Percentiles rank a stretch among this genome's conserved stretches.
Conservation (phyloP, 345 rosid genomes). For the Syzygium aqueum region DNA sequence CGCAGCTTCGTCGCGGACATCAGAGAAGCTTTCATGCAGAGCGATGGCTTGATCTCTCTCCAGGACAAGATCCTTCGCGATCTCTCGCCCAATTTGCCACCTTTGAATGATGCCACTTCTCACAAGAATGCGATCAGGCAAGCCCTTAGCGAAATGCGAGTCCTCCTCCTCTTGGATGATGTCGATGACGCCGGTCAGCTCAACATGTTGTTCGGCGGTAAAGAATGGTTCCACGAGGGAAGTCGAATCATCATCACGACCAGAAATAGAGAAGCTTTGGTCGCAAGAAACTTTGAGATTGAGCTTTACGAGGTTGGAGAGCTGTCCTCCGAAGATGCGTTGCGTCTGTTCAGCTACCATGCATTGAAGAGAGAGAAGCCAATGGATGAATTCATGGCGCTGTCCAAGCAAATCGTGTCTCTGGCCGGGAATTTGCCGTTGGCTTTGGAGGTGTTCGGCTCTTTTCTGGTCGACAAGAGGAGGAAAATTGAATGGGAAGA, state of each 20-base stretch:
- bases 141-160: conserved; percentile 7
- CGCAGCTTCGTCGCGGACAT: conserved; percentile 21
- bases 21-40: conserved; percentile 16
- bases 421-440: conserved; percentile 49
- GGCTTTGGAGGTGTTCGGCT: conserved; percentile 67
- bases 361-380: conserved; percentile 52
- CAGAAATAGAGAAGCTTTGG: conserved; percentile 29
- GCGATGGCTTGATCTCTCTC: conserved; percentile 20
- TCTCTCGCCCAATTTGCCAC: not conserved
- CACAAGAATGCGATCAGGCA: conserved; percentile 15
- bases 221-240: conserved; percentile 35
- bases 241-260: conserved; percentile 58
- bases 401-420: conserved; percentile 39
- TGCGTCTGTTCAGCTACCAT: conserved; percentile 47
- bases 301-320: conserved; percentile 34
- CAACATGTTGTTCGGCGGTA: conserved; percentile 19
- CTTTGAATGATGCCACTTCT: conserved; percentile 1
- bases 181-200: conserved; percentile 32
- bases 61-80: conserved; percentile 21
- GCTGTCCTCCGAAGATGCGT: conserved; percentile 20
- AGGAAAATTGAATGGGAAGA: conserved; percentile 38
- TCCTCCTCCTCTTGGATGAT: conserved; percentile 51
- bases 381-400: conserved; percentile 5
- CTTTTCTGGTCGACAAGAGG: conserved; percentile 41
- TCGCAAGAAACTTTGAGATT: conserved; percentile 1